These are phyloP conservation scores for Coemansia brasiliensis DNA, from an alignment of 192 early-diverging fungal species.

Conservation along the genomic window DNA sequence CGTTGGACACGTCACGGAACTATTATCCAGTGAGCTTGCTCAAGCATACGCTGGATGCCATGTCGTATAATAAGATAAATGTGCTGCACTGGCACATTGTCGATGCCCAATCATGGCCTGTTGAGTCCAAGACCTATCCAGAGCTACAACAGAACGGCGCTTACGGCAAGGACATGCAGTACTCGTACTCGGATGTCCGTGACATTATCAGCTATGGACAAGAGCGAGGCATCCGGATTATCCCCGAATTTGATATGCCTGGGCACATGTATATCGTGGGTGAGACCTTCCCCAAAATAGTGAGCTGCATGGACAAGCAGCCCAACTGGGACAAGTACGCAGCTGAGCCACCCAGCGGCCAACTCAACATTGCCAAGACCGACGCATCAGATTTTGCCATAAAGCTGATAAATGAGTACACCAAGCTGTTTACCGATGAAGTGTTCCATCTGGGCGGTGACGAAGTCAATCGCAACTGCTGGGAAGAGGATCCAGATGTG, in stretches of 20 bases:
- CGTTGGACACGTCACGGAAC: constrained; percentile 71
- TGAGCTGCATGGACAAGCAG: constrained; percentile 62
- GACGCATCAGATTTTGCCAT: constrained; percentile 66
- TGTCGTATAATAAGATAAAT: constrained; percentile 74
- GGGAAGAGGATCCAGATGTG: constrained; percentile 58
- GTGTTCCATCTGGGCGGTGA: constrained; percentile 77
- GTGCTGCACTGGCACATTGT: constrained; percentile 80
- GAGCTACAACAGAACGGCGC: constrained; percentile 64
- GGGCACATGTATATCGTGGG: constrained; percentile 67
- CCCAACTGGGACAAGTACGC: constrained; percentile 65
- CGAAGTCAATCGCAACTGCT: constrained; percentile 74
- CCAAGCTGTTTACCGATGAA: constrained; percentile 67
- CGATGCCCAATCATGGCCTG: constrained; percentile 71
- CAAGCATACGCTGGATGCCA: constrained; percentile 64
- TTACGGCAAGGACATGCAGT: constrained; percentile 64
- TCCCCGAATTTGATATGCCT: constrained; percentile 91
- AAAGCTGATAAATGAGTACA: constrained; percentile 66
- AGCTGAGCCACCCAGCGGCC: constrained; percentile 78
- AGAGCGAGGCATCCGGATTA: constrained; percentile 79
- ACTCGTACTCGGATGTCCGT: constrained; percentile 71
- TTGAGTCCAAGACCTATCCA: constrained; percentile 63
- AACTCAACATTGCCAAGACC: constrained; percentile 69
- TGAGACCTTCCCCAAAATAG: constrained; percentile 58
- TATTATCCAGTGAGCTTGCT: constrained; percentile 62
- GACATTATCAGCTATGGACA: constrained; percentile 71